Evolutionary conservation across 2,329 filamentous ascomycete genomes (phyloP).

Genomic region (Cladosporium sp.): DNA sequence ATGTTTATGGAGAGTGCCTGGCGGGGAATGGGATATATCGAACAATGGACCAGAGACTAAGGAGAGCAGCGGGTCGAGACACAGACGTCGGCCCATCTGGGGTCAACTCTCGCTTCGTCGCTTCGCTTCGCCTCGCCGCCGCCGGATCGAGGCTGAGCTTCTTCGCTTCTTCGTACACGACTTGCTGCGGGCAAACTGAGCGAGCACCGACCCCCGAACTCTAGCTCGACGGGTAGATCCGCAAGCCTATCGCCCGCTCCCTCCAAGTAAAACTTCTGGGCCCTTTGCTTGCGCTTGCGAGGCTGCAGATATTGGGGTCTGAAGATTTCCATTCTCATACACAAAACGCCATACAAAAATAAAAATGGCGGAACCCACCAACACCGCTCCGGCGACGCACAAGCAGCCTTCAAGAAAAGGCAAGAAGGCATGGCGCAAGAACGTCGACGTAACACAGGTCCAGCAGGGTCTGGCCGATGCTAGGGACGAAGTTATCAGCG

Average conservation of each 20-base stretch:
- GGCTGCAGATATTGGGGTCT: neutral
- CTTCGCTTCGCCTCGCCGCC: neutral
- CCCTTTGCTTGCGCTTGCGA: neutral
- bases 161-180: neutral
- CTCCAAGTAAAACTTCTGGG: conserved; percentile 9
- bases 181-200: too few species aligned
- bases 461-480: conserved; percentile 78
- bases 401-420: conserved; percentile 92
- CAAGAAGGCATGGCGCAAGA: conserved; percentile 98
- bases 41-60: neutral
- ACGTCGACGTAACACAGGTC: conserved; percentile 89
- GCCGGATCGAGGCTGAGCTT: conserved; percentile 5
- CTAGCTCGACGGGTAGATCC: conserved; percentile 4
- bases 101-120: neutral
- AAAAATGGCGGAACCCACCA: conserved; percentile 46
- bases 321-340: neutral
- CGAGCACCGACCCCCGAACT: neutral
- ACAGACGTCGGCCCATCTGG: neutral
- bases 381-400: conserved; percentile 71
- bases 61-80: neutral
- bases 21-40: neutral
- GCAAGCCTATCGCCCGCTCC: neutral
- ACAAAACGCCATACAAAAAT: neutral
- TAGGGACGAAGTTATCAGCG: conserved; percentile 86
- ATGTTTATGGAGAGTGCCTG: neutral